Base-by-base conservation (phyloP, 345 rosid species). In the Noccaea caerulescens region DNA sequence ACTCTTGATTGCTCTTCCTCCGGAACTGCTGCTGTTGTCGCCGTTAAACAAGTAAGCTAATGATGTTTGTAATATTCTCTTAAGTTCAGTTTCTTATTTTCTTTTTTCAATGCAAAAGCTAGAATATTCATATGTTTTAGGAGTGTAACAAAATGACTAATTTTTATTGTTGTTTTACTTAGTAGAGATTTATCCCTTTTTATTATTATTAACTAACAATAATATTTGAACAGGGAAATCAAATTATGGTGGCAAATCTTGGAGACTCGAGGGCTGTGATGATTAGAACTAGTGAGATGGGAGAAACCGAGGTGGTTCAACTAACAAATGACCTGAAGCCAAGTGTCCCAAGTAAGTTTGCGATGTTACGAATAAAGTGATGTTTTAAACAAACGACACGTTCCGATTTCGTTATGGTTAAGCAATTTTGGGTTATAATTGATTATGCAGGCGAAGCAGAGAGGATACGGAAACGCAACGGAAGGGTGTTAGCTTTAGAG, bases 191-290 rank as follows among this genome's bases (percentile, higher is more conserved):
- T 25, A 25, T 25, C 27, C 27, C 3, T 41, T 13, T 23, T 20
- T 16, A 16, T 16, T 16, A 16, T 16, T 16, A 16, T 16, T 16
- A 16, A 52, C 1, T 57, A 52, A 66, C 16, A 51, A 23, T 4
- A 41, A 53, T 18, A 32, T 45, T 38, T 23, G 25, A 70, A 56
- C 79, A 90, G 98, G 85, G 84, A 44, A 86, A 81, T 45, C 84
- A 88, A 72, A 84, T 93, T 72, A 71, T 88, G 36, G 83, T 88
- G 58, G 93, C 96, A 43, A 93, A 93, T 77, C 90, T 90, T 3
- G 98, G 98, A 3, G 97, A 93, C 72, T 93, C 97, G 6, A 87
- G 98, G 63, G 98, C 97, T 27, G 71, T 93, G 42, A 49, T 93
- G 39, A 89, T 90, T 6, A 84, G 86, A 47, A 64, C 73, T 10